Conservation (phyloP, 2,329 filamentous ascomycete species). For the Xylaria sp. region DNA sequence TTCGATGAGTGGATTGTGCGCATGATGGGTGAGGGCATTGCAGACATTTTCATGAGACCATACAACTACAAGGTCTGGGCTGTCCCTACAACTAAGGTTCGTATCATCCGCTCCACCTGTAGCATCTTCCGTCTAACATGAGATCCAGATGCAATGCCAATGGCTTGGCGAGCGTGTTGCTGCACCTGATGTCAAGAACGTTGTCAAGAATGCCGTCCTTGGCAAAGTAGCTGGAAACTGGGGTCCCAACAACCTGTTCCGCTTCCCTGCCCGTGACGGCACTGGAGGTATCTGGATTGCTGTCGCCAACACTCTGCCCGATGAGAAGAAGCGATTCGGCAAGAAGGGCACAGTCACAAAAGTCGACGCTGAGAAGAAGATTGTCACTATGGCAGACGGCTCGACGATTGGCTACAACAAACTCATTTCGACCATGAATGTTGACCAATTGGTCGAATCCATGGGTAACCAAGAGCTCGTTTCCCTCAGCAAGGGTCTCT, state of each 20-base stretch:
- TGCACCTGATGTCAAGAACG: conserved; percentile 92
- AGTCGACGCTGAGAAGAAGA: conserved; percentile 87
- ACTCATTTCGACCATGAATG: conserved; percentile 95
- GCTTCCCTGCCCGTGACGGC: conserved; percentile 93
- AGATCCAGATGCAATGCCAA: conserved; percentile 91
- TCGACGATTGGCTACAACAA: conserved; percentile 91
- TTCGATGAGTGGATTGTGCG: conserved; percentile 99
- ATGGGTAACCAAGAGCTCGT: conserved; percentile 91
- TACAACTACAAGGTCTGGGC: conserved; percentile 99
- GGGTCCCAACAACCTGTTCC: conserved; percentile 98
- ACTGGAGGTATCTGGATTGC: conserved; percentile 99
- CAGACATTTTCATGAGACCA: conserved; percentile 96
- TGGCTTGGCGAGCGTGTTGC: conserved; percentile 99
- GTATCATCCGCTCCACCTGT: conserved; percentile 39
- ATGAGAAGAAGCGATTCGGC: conserved; percentile 92
- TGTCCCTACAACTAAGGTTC: conserved; percentile 94
- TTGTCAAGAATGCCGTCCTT: conserved; percentile 93
- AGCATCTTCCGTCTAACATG: conserved; percentile 31
- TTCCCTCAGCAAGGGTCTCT: conserved; percentile 86
- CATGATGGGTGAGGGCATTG: conserved; percentile 88
- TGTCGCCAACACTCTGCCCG: conserved; percentile 90
- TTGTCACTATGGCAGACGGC: conserved; percentile 83
- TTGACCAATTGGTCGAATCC: conserved; percentile 86
- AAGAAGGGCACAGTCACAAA: conserved; percentile 84
- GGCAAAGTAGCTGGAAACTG: conserved; percentile 97